Evolutionary conservation across 805 yeast genomes (phyloP).

Genomic region (Candida parachauliodes): DNA sequence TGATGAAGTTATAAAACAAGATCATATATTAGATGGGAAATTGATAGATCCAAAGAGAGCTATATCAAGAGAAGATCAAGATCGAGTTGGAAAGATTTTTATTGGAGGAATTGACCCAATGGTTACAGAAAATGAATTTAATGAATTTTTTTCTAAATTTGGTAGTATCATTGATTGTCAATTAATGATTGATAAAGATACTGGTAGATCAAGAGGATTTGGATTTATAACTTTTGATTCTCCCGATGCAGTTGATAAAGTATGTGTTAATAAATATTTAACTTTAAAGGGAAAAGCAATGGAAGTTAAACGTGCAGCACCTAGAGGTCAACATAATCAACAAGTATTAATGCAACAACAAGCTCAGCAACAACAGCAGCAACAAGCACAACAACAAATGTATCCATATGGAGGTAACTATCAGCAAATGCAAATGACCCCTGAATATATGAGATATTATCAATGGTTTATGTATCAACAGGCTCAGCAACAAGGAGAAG

Average conservation of each 20-base stretch:
- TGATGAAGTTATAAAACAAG: conserved; percentile 78
- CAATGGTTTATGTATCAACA: conserved; percentile 63
- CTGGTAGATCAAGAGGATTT: conserved; percentile 95
- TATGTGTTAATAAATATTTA: conserved; percentile 75
- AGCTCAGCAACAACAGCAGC: conserved; percentile 27
- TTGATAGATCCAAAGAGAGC: conserved; percentile 97
- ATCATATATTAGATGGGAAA: conserved; percentile 90
- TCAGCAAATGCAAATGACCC: conserved; percentile 51
- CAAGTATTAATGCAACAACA: conserved; percentile 32
- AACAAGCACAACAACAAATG: conserved; percentile 15
- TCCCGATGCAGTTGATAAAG: conserved; percentile 89
- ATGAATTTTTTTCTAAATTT: conserved; percentile 77
- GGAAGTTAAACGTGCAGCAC: conserved; percentile 83
- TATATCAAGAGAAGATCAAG: conserved; percentile 95
- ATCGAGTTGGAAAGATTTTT: conserved; percentile 91
- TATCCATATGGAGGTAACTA: conserved; percentile 28
- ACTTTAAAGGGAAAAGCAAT: conserved; percentile 81
- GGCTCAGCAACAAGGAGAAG: conserved; percentile 21
- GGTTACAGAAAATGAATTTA: conserved; percentile 87
- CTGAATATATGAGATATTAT: conserved; percentile 60
- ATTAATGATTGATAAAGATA: conserved; percentile 94
- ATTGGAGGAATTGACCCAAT: conserved; percentile 96
- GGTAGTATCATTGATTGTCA: conserved; percentile 95
- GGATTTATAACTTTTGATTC: conserved; percentile 96
- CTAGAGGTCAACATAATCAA: conserved; percentile 64